Evolutionary conservation across 2,329 filamentous ascomycete species (phyloP), one percentile per base, ranked within the genome.

Genomic region (Cladobotryum mycophilum): DNA sequence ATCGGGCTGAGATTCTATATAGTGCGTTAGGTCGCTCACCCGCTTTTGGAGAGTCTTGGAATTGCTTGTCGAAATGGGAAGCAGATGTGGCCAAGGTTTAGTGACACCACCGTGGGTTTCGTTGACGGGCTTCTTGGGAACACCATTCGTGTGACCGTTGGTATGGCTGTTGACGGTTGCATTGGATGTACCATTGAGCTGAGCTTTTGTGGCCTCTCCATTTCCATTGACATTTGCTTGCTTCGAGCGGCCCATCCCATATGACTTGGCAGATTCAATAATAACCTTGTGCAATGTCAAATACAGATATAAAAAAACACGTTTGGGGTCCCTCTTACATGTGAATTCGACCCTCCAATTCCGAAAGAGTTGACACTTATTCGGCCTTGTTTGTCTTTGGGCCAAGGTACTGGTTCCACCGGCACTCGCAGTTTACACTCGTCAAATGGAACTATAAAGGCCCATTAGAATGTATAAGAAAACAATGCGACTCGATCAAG

Each of bases 261-360:
- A 40, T 5, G n/a, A 18, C 6, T 5, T 8, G 1, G 37, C 14
- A n/a, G 37, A 40, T n/a, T 40, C 37, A 15, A 40, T 40, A n/a
- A 40, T 40, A 9, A 40, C 37, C 37, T 40, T 30, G 4, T 30
- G 6, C 25, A 7, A 30, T 11, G 25, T 65, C 58, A 1, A 12
- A 5, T 5, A 60, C 48, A 20, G 25, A 30, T 30, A 30, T 30
- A 11, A n/a, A 15, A 14, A 3, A 15, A 40, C 14, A 18, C 8
- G 5, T 40, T 30, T 2, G 14, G 4, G 14, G 14, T n/a, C 7
- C 8, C 12, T 64, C 42, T 35, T 45, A 50, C 54, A 38, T 70
- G 69, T 2, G 63, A 65, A 46, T 70, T 70, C 1, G 65, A 48
- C 3, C 69, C 69, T 2, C 67, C 69, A 5, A 70, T 57, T 0